These are phyloP conservation scores for Calycina marina DNA, from an alignment of 2,329 filamentous ascomycete genomes.

Conservation along the genomic window DNA sequence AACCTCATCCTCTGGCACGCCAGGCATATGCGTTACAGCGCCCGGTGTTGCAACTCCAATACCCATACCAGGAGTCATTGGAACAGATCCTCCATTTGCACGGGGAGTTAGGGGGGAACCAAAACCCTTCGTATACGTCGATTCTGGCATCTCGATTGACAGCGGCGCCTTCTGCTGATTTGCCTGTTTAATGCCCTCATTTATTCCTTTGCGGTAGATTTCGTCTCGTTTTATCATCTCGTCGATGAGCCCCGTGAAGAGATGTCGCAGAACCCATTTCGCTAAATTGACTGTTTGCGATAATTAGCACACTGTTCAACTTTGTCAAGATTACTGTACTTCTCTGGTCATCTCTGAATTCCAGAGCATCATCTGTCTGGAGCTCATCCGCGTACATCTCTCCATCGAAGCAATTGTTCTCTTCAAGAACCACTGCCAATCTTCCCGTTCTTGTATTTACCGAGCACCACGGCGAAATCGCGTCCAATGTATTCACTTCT, in stretches of 20 bases:
- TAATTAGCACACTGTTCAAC: constrained; percentile 9
- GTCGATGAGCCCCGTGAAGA: constrained; percentile 79
- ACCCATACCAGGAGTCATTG: constrained; percentile 59
- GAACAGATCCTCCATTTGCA: constrained; percentile 45
- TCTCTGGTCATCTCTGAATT: constrained; percentile 85
- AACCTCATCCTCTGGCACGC: constrained; percentile 32
- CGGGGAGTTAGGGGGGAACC: constrained; percentile 39
- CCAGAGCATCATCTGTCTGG: constrained; percentile 53
- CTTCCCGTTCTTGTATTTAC: constrained; percentile 88
- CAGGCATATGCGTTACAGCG: constrained; percentile 26
- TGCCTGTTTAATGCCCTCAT: constrained; percentile 45
- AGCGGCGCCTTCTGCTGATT: constrained; percentile 42
- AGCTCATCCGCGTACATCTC: constrained; percentile 94
- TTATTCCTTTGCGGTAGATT: constrained; percentile 51
- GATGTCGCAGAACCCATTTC: constrained; percentile 87
- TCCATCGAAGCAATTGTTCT: constrained; percentile 93
- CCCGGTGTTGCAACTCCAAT: constrained; percentile 66
- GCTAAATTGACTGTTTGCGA: constrained; percentile 70
- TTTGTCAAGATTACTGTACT: constrained; percentile 43
- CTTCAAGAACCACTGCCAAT: constrained; percentile 79
- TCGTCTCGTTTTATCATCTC: constrained; percentile 80
- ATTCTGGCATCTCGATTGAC: constrained; percentile 42
- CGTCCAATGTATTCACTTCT: constrained; percentile 75
- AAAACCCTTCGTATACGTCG: constrained; percentile 23
- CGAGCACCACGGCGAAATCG: constrained; percentile 89